Evolutionary conservation across 208 protist genomes (phyloP), one percentile per base, ranked within the genome.

Genomic region (Leishmania martiniquensis): DNA sequence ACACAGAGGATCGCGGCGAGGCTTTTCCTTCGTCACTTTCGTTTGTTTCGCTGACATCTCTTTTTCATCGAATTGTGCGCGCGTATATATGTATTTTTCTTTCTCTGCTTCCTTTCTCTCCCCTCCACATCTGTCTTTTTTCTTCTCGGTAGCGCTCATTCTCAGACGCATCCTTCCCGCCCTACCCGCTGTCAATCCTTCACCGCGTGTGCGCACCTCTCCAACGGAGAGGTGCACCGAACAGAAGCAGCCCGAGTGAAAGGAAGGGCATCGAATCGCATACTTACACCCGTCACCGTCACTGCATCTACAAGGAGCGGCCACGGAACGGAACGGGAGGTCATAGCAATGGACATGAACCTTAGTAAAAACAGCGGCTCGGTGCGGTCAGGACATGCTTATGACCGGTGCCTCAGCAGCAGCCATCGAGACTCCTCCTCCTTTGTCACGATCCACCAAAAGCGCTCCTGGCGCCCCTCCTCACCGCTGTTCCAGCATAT

Each of bases 401-500:
- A 83, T 44, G 80, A 83, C 45, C 80, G 67, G 17, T 51, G 73
- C 47, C 73, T 72, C 70, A 75, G 69, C 67, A 78, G 45, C 59
- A 75, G 45, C 9, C 74, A 54, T 10, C 63, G 45, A 25, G 62
- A 68, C 29, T 67, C 77, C 13, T 85, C 85, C 4, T 91, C 87
- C 0, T 91, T 91, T 44, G 82, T 91, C 29, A 72, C 65, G 0
- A 78, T 91, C 17, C 83, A 91, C 62, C 70, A 89, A 42, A 89
- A 87, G 70, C 82, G 79, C 1, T 89, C 84, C 15, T 89, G 84
- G 79, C 76, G 81, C 4, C 88, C 86, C 6, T 77, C 85, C 32
- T 80, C 77, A 45, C 73, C 62, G 34, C 59, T 89, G 10, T 79
- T 92, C 1, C 66, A 78, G 37, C 70, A 75, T 5, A 71, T 92